Evolutionary conservation across 805 yeast genomes (phyloP).

Genomic region (Cyberlindnera mycetangii): DNA sequence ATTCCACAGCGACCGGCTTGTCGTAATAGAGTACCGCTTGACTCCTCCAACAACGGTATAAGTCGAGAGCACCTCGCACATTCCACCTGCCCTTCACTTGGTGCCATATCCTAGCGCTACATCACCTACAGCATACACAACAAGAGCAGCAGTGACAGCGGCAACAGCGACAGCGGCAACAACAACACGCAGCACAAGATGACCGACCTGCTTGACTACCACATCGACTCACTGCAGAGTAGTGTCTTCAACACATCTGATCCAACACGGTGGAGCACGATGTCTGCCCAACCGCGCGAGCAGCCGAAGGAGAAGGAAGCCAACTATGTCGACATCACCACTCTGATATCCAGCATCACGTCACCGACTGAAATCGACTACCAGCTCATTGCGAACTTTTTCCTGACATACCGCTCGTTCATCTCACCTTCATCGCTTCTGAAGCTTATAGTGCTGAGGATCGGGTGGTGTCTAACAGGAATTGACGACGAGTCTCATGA

Average conservation of each 20-base stretch:
- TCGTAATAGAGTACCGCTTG: background rate
- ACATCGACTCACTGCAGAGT: conserved; percentile 10
- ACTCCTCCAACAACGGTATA: background rate
- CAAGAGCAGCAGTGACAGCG: too few species aligned
- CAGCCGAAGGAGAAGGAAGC: conserved; percentile 5
- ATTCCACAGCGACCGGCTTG: background rate
- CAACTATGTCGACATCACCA: conserved; percentile 18
- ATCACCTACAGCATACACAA: too few species aligned
- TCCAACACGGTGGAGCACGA: conserved; percentile 9
- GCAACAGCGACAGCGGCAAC: background rate
- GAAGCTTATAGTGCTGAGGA: conserved; percentile 57
- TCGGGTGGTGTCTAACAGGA: conserved; percentile 65
- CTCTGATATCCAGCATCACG: conserved; percentile 22
- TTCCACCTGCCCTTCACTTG: too few species aligned
- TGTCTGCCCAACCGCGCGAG: background rate
- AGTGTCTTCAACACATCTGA: conserved; percentile 13
- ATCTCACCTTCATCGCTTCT: conserved; percentile 56
- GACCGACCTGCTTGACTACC: conserved; percentile 21
- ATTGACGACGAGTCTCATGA: conserved; percentile 27
- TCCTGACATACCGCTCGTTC: conserved; percentile 76
- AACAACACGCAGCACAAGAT: conserved; percentile 3
- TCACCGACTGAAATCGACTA: conserved; percentile 52
- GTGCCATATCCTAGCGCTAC: too few species aligned
- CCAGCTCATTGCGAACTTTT: conserved; percentile 77
- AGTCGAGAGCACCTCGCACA: background rate